phyloP scores from a whole-genome alignment of 148 eudicot genomes.

The Bassia scoparia region DNA sequence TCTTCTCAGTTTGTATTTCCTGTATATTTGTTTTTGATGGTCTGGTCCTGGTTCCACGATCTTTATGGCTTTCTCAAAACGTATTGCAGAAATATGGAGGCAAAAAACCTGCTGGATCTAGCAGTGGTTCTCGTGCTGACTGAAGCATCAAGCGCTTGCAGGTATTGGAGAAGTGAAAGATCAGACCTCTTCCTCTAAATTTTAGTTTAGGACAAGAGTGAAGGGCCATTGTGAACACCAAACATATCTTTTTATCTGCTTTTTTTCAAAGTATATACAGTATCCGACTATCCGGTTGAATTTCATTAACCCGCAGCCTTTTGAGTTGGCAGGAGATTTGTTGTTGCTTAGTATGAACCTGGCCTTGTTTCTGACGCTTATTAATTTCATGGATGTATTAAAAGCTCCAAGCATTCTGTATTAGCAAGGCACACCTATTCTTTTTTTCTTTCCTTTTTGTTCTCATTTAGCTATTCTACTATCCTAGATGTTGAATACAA shows the following conservation, averaged over 20 bases:
- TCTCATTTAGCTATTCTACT: neutral
- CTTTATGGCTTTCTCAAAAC: conserved; percentile 3
- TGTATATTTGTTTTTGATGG: neutral
- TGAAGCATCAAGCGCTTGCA: conserved; percentile 18
- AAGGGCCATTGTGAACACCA: conserved; percentile 15
- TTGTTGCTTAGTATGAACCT: conserved; percentile 16
- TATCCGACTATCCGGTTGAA: conserved; percentile 25
- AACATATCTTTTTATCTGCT: conserved; percentile 19
- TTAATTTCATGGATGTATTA: conserved; percentile 25
- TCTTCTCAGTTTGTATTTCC: neutral
- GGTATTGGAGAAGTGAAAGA: conserved; percentile 9
- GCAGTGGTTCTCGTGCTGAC: conserved; percentile 35
- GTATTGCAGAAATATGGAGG: conserved; percentile 58
- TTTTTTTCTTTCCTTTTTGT: neutral
- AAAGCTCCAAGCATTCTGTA: conserved; percentile 1
- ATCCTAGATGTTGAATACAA: neutral
- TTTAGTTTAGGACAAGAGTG: conserved; percentile 24
- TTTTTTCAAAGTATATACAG: conserved; percentile 30
- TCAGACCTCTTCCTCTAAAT: neutral
- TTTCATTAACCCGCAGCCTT: conserved; percentile 22
- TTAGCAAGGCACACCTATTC: conserved; percentile 20
- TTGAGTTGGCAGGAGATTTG: conserved; percentile 11
- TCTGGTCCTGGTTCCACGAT: neutral
- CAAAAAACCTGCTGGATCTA: conserved; percentile 41
- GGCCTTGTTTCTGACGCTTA: conserved; percentile 27